Evolutionary conservation across 2,329 filamentous ascomycete genomes (phyloP), one percentile per base, ranked within the genome.

Genomic region (Pseudopithomyces chartarum): DNA sequence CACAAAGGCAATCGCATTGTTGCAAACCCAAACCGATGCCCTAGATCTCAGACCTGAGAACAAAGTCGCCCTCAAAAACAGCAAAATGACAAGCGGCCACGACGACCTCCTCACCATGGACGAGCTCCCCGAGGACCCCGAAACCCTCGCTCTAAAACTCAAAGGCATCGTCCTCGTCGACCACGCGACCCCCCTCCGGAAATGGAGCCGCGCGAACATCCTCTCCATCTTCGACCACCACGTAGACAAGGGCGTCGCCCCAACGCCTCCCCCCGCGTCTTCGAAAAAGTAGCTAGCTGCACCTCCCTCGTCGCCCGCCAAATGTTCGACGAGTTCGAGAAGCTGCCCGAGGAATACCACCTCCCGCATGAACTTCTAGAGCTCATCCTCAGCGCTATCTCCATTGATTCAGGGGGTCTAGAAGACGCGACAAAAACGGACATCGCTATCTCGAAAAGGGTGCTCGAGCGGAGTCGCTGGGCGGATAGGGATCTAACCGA

Each of bases 321-420:
- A 56, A 79, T 81, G 76, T 75, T 81, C 23, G 71, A 81, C 51
- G 79, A 80, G 60, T 70, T 80, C 2, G 79, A 80, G 59, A 54
- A 66, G 19, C 66, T 81, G 1, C 73, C 76, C 0, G 62, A 78
- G 52, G 79, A 81, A 61, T 81, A 81, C 59, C 79, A 81, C 56
- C 69, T 81, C 70, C 78, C 79, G 5, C 79, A 81, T 56, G 79
- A 81, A 61, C 71, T 81, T 17, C 76, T 81, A n/a, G 79, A 81
- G 61, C 71, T 81, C 3, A 77, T 81, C 49, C 70, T 81, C 44
- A 74, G 74, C 47, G 79, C 79, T 40, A 80, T 81, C 38, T 76
- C 79, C 19, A 80, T 81, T 56, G 79, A 81, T 61, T 79, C 79
- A 1, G 67, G 72, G 20, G 79, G 78, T 19, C 69, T 81, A 45